phyloP scores from a whole-genome alignment of 768 basidiomycete genomes.

The Hygrophorus pudorinus region DNA sequence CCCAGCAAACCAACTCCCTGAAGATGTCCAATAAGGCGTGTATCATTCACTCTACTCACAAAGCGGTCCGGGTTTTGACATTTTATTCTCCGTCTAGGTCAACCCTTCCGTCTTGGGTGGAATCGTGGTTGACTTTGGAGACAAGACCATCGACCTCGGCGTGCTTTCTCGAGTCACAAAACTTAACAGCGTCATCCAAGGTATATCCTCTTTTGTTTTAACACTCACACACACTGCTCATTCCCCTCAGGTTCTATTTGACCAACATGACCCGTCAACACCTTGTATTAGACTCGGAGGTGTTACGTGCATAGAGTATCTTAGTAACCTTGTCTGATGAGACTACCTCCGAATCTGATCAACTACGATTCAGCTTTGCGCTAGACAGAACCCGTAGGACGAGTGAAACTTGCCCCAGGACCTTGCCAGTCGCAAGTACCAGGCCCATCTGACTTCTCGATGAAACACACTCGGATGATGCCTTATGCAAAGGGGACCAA shows the following conservation, averaged over 20 bases:
- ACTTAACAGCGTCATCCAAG: slow-evolving; percentile 79
- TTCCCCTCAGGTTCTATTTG: slow-evolving; percentile 28
- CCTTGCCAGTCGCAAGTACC: too few species aligned
- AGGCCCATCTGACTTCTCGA: too few species aligned
- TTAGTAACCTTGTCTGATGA: too few species aligned
- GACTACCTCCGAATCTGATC: too few species aligned
- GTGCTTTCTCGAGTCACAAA: slow-evolving; percentile 91
- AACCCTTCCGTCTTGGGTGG: slow-evolving; percentile 91
- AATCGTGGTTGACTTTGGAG: slow-evolving; percentile 91
- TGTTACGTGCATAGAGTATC: too few species aligned
- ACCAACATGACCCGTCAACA: slow-evolving; percentile 4
- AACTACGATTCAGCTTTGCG: too few species aligned
- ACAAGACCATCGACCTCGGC: slow-evolving; percentile 95
- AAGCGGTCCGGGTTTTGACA: neutral
- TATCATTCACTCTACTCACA: too few species aligned
- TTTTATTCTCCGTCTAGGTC: slow-evolving; percentile 41
- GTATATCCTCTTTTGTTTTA: slow-evolving; percentile 34
- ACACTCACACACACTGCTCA: slow-evolving; percentile 4
- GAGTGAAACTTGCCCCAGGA: too few species aligned
- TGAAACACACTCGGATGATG: too few species aligned
- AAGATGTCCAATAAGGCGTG: slow-evolving; percentile 88
- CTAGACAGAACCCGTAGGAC: too few species aligned
- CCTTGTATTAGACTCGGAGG: too few species aligned
- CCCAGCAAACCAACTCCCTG: slow-evolving; percentile 77
- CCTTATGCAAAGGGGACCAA: too few species aligned